Evolutionary conservation across 176 grass and related monocot genomes (phyloP).

Genomic region (Oryza meyeriana): DNA sequence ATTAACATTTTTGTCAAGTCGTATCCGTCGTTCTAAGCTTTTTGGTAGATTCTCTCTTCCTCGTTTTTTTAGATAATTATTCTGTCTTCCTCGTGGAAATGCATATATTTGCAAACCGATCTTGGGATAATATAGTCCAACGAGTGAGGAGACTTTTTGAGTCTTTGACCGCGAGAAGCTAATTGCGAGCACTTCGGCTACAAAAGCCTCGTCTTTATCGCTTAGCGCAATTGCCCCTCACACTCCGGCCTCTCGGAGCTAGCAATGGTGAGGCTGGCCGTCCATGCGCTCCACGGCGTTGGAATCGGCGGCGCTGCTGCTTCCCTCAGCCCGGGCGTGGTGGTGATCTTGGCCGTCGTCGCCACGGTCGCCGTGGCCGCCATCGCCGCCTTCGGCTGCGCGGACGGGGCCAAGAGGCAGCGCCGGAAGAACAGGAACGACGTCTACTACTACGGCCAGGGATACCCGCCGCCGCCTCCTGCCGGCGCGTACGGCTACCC

Average conservation of each 20-base stretch:
- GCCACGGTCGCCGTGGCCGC: slow-evolving; percentile 24
- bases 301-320: background rate
- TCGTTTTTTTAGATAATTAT: too few relatives aligned
- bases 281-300: background rate
- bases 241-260: background rate
- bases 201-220: background rate
- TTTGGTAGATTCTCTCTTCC: too few relatives aligned
- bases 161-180: too few relatives aligned
- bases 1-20: too few relatives aligned
- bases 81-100: too few relatives aligned
- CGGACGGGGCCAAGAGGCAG: slow-evolving; percentile 34
- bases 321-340: background rate
- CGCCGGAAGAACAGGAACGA: slow-evolving; percentile 17
- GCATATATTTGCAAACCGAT: too few relatives aligned
- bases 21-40: too few relatives aligned
- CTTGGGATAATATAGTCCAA: too few relatives aligned
- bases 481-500: slow-evolving; percentile 44
- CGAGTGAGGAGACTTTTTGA: too few relatives aligned
- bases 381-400: slow-evolving; percentile 46
- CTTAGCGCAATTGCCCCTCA: background rate
- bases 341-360: slow-evolving; percentile 1
- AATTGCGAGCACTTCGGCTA: too few relatives aligned
- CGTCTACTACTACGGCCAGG: slow-evolving; percentile 45
- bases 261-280: slow-evolving; percentile 24
- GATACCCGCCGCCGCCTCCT: slow-evolving; percentile 30